These are phyloP conservation scores for Ceratocystiopsis minuta DNA, from an alignment of 2,329 filamentous ascomycete genomes.

Conservation along the genomic window DNA sequence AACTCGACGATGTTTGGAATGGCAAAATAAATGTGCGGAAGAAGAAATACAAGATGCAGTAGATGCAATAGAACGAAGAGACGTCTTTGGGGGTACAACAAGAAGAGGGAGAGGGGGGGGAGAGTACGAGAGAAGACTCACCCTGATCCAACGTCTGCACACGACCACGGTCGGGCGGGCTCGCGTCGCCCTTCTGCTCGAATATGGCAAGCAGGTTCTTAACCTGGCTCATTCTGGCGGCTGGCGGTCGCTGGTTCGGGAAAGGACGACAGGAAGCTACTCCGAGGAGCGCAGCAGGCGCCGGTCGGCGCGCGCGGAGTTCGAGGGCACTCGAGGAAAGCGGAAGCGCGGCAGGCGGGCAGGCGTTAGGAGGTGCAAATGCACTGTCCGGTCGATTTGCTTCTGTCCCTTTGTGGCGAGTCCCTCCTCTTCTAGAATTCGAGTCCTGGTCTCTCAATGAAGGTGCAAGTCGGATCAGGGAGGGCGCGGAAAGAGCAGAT, in stretches of 20 bases:
- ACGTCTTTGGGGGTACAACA: background rate
- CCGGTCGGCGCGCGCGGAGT: background rate
- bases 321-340: background rate
- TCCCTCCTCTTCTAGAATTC: too few relatives aligned
- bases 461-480: too few relatives aligned
- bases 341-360: slow-evolving; percentile 5
- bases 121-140: slow-evolving; percentile 22
- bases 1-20: too few relatives aligned
- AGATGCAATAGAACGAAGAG: slow-evolving; percentile 1
- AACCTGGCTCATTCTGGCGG: slow-evolving; percentile 44
- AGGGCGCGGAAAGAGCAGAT: too few relatives aligned
- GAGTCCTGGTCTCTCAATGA: too few relatives aligned
- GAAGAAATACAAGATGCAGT: slow-evolving; percentile 1
- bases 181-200: slow-evolving; percentile 50
- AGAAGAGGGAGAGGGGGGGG: slow-evolving; percentile 8
- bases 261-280: background rate
- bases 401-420: too few relatives aligned
- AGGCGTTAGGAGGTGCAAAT: too few relatives aligned
- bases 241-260: slow-evolving; percentile 1
- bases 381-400: too few relatives aligned
- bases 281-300: background rate
- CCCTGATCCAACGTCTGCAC: slow-evolving; percentile 31
- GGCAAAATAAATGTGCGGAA: too few relatives aligned
- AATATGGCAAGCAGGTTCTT: slow-evolving; percentile 66
- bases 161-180: slow-evolving; percentile 50